phyloP scores from a whole-genome alignment of 148 eudicot species.

The Arctostaphylos glauca region DNA sequence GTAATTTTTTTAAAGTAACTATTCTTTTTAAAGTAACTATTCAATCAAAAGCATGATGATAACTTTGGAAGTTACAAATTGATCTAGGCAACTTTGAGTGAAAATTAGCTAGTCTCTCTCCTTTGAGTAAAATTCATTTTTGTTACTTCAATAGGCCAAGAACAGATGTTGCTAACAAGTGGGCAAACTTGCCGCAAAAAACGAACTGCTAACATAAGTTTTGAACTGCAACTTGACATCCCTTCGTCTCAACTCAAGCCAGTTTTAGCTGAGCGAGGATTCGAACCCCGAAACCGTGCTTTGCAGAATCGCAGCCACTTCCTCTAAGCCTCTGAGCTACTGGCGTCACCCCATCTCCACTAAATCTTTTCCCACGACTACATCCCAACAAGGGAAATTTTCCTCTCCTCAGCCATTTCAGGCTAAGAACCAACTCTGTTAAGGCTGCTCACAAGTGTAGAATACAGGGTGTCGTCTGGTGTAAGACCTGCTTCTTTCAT shows the following conservation, averaged over 20 bases:
- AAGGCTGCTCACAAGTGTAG: slow-evolving; percentile 75
- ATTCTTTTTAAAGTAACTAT: no score
- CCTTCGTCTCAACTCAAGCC: neutral
- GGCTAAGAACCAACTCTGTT: slow-evolving; percentile 34
- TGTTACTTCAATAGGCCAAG: no score
- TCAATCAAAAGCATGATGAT: no score
- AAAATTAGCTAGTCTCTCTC: no score
- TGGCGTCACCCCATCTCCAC: neutral
- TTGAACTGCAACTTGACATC: neutral
- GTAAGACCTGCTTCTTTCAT: slow-evolving; percentile 69
- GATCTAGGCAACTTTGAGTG: no score
- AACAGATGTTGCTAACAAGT: no score
- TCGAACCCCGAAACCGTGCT: neutral
- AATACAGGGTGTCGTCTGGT: slow-evolving; percentile 64
- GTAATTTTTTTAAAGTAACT: no score
- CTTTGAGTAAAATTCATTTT: no score
- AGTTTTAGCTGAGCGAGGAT: neutral
- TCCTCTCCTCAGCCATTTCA: neutral
- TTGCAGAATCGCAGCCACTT: neutral
- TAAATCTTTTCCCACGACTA: neutral
- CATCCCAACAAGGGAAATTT: neutral
- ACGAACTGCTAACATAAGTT: no score
- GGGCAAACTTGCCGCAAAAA: no score
- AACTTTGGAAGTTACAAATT: no score
- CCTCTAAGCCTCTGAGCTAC: neutral